phyloP scores from a whole-genome alignment of 257 asterid genomes.

The Solanum ahanhuiri region DNA sequence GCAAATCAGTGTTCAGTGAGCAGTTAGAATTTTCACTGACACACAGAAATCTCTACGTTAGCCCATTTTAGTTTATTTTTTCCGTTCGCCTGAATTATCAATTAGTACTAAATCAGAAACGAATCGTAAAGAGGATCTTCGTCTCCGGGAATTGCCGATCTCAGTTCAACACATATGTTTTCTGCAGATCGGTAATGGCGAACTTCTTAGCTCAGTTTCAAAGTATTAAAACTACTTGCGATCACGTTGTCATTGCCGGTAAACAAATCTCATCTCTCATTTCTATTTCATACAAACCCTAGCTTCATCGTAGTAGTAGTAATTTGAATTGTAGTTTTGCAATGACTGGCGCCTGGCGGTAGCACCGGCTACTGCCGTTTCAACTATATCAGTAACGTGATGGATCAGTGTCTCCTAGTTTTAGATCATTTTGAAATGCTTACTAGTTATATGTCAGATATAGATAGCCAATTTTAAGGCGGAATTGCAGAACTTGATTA shows the following conservation, averaged over 20 bases:
- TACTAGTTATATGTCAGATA: neutral
- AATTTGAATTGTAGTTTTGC: neutral
- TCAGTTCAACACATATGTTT: constrained; percentile 12
- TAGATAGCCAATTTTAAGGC: neutral
- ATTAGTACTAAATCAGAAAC: neutral
- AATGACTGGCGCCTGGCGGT: neutral
- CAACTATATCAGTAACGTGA: neutral
- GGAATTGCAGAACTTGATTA: neutral
- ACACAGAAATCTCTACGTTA: neutral
- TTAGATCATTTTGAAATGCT: neutral
- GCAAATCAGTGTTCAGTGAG: neutral
- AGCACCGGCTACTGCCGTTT: neutral
- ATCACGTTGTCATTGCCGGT: constrained; percentile 88
- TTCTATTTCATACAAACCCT: neutral
- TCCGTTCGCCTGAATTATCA: neutral
- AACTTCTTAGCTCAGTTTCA: constrained; percentile 93
- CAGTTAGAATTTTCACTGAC: neutral
- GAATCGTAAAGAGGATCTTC: neutral
- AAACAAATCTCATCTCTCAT: constrained; percentile 3
- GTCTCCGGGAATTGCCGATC: neutral
- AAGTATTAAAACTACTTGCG: constrained; percentile 68
- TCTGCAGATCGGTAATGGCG: constrained; percentile 63
- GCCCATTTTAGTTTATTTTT: neutral
- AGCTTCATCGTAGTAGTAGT: neutral
- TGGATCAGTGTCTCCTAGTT: neutral